Percentiles rank a stretch among this genome's conserved stretches.
These are phyloP conservation scores for Lipomyces kockii DNA, from an alignment of 805 yeast genomes.

Conservation along the genomic window DNA sequence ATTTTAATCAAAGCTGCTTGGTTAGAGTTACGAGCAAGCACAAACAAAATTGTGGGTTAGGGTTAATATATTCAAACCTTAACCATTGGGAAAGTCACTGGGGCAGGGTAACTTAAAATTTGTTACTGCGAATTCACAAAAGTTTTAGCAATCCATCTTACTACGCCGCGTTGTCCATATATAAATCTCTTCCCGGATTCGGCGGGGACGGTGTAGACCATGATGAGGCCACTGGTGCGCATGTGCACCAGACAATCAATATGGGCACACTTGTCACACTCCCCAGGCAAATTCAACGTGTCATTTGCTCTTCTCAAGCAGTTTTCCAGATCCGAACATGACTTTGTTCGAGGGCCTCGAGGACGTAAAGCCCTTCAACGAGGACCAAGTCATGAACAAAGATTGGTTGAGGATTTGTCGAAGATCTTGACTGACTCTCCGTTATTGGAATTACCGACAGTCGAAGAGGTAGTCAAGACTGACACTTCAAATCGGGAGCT, in stretches of 20 bases:
- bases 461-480: constrained; percentile 1
- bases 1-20: too few relatives aligned
- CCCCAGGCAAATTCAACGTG: not conserved
- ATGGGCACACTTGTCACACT: not conserved
- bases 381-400: not conserved
- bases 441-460: not conserved
- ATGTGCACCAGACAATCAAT: not conserved
- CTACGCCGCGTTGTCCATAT: not conserved
- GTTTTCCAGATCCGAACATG: constrained; percentile 1
- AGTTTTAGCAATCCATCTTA: not conserved
- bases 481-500: not conserved
- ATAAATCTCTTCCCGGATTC: not conserved
- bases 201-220: not conserved
- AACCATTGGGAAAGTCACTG: too few relatives aligned
- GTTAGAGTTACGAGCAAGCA: too few relatives aligned
- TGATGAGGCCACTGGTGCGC: not conserved
- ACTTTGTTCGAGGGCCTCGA: not conserved
- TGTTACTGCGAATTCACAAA: not conserved
- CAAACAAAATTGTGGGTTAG: too few relatives aligned
- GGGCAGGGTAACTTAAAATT: too few relatives aligned
- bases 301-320: not conserved
- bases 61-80: too few relatives aligned
- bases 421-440: not conserved
- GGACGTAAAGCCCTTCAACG: not conserved
- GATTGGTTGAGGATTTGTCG: not conserved